Evolutionary conservation across 2,329 filamentous ascomycete species (phyloP), one percentile per base, ranked within the genome.

Genomic region (Hypoxylon sp.): DNA sequence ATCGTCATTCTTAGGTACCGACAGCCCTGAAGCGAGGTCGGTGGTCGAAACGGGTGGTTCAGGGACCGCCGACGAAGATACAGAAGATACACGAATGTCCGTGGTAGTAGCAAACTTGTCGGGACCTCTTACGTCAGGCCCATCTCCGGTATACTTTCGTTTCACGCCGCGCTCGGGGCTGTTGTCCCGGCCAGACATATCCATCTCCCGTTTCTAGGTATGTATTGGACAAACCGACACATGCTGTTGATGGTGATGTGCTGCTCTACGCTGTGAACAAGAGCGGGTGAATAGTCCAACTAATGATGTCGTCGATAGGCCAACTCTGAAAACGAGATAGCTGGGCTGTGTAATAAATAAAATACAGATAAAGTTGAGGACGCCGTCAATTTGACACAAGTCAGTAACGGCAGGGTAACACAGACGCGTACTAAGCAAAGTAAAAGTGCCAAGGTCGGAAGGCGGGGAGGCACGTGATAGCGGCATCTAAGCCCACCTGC

Each of bases 111-210:
- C 27, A 33, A 20, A 8, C 58, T 63, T 53, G 14, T 40, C 13
- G 20, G 50, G 27, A 20, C 46, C 30, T 51, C 48, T 53, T 44
- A 61, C 61, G 17, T 53, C 60, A 30, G 40, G 44, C 25, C 70
- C 68, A 48, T 75, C 69, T 49, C 68, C 70, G n/a, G 66, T 61
- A 55, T 73, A 63, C 55, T 69, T 76, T 25, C 74, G 73, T 55
- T 77, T 77, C 13, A 48, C 69, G 11, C 73, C 72, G 35, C 54
- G 68, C 25, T 51, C 42, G 11, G 22, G 20, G 22, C 25, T 6
- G 27, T 42, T 25, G 14, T 50, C 25, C 14, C 17, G 46, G 17
- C n/a, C 27, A 20, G 40, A 30, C 44, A n/a, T 42, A 54, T 61
- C 49, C 60, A 63, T 65, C 54, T 71, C 59, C 44, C 25, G 50